Base-by-base conservation (phyloP, 2,329 filamentous ascomycete species). In the Talaromyces sp. region DNA sequence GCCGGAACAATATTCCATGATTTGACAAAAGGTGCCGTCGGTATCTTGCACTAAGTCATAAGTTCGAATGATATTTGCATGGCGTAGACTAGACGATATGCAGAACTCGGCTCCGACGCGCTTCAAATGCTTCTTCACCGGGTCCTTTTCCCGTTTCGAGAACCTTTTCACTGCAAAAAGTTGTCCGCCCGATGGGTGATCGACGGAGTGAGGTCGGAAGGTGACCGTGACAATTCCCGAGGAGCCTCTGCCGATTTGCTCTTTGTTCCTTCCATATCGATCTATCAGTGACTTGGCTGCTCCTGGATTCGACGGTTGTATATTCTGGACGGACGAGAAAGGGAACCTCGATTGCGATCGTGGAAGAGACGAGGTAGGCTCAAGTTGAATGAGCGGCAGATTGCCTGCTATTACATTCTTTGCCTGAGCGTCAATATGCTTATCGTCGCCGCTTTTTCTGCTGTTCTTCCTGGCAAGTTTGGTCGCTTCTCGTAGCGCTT, bases 161-260 rank as follows among this genome's bases (percentile, higher is more conserved):
- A 96, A 96, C 77, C 96, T 92, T 80, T 96, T 96, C 73, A 96
- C 92, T 43, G 92, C 92, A 74, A 91, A 96, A n/a, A 96, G 84
- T 79, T 93, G 92, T n/a, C 79, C 92, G n/a, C 60, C 64, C 64
- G 84, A 82, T 71, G 84, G 86, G 43, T 81, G 80, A 69, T 90
- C 88, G 72, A 88, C 89, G 36, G 90, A 88, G 66, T 92, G 83
- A 69, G 90, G 88, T 81, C 96, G 96, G 84, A 96, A 92, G 11
- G 92, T 93, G 76, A 96, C 93, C 69, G 92, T 86, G 68, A 96
- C 92, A 69, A 96, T 92, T 58, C 92, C 92, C 76, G 96, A 96
- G 51, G 92, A 92, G 66, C 92, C 92, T 45, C 91, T 90, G n/a
- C 92, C 92, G 25, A 96, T 90, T 40, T 65, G 64, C 36, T 66